Evolutionary conservation across 768 basidiomycete species (phyloP).

Genomic region (Neoboletus subvelutipes): DNA sequence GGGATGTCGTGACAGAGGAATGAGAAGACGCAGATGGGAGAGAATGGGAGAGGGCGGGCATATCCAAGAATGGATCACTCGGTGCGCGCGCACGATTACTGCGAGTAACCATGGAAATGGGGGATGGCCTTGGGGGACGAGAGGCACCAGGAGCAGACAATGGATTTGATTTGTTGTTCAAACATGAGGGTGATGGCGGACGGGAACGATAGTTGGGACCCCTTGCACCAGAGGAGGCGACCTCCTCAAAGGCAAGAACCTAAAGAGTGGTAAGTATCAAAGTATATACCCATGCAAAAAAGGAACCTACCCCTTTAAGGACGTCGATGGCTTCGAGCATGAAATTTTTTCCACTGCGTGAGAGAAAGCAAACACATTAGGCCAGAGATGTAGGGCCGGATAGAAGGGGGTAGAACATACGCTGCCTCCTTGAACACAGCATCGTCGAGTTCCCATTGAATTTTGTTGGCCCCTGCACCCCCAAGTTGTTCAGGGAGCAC

Average conservation of each 20-base stretch:
- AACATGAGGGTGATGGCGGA: conserved; percentile 43
- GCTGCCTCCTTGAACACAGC: conserved; percentile 92
- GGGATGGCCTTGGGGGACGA: conserved; percentile 37
- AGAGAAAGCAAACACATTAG: conserved; percentile 17
- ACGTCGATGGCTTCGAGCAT: conserved; percentile 90
- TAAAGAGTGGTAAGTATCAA: conserved; percentile 21
- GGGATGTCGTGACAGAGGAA: conserved; percentile 37
- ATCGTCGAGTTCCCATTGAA: conserved; percentile 93
- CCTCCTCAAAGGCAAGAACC: conserved; percentile 77
- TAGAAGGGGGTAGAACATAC: conserved; percentile 49
- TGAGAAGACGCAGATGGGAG: conserved; percentile 55
- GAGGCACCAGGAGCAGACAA: conserved; percentile 34
- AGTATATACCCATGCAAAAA: conserved; percentile 8
- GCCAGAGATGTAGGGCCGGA: conserved; percentile 5
- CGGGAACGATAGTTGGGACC: conserved; percentile 35
- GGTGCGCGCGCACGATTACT: conserved; percentile 70
- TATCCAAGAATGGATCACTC: conserved; percentile 79
- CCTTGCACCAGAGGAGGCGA: conserved; percentile 34
- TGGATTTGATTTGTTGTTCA: conserved; percentile 58
- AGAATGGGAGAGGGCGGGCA: conserved; percentile 57
- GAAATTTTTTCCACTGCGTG: conserved; percentile 82
- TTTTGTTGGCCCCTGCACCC: conserved; percentile 68
- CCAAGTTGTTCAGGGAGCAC: conserved; percentile 77
- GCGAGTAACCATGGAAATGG: conserved; percentile 43
- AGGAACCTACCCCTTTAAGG: conserved; percentile 76